Conservation (phyloP, 768 basidiomycete species). For the Lanmaoa rubissima region DNA sequence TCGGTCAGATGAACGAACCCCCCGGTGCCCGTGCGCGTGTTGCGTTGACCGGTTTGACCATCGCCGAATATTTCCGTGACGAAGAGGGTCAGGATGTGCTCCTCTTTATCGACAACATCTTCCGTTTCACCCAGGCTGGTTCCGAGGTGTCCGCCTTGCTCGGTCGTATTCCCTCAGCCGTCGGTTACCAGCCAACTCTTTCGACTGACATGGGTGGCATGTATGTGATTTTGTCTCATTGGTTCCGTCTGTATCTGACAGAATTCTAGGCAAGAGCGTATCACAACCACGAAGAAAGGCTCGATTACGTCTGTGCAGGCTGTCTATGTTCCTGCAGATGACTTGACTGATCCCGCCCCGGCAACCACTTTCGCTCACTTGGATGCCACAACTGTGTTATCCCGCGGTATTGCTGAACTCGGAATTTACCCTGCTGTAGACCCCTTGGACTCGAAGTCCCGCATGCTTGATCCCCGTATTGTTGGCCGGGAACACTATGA, state of each 20-base stretch:
- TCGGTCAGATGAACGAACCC: constrained; percentile 99
- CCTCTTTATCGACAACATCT: constrained; percentile 99
- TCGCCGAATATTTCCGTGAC: constrained; percentile 99
- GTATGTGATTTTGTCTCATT: constrained; percentile 45
- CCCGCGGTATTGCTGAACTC: constrained; percentile 97
- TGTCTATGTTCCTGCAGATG: constrained; percentile 99
- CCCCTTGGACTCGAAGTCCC: constrained; percentile 98
- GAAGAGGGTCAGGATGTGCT: constrained; percentile 99
- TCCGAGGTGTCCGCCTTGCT: constrained; percentile 99
- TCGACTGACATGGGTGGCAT: constrained; percentile 99
- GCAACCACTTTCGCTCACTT: constrained; percentile 99
- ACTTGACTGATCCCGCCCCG: constrained; percentile 99
- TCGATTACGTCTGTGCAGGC: constrained; percentile 99
- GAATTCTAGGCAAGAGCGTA: constrained; percentile 88
- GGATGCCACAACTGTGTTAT: constrained; percentile 99
- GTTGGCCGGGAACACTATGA: constrained; percentile 95
- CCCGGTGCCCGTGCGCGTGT: constrained; percentile 99
- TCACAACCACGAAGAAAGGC: constrained; percentile 99
- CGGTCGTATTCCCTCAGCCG: constrained; percentile 99
- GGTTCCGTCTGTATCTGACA: constrained; percentile 5
- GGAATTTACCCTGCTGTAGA: constrained; percentile 99
- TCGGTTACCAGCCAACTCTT: constrained; percentile 99
- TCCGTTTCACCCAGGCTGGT: constrained; percentile 99
- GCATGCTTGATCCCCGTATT: constrained; percentile 99
- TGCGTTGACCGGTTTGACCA: constrained; percentile 97